Conservation (phyloP, 2,329 filamentous ascomycete genomes). For the Sarocladiaceae sp. region DNA sequence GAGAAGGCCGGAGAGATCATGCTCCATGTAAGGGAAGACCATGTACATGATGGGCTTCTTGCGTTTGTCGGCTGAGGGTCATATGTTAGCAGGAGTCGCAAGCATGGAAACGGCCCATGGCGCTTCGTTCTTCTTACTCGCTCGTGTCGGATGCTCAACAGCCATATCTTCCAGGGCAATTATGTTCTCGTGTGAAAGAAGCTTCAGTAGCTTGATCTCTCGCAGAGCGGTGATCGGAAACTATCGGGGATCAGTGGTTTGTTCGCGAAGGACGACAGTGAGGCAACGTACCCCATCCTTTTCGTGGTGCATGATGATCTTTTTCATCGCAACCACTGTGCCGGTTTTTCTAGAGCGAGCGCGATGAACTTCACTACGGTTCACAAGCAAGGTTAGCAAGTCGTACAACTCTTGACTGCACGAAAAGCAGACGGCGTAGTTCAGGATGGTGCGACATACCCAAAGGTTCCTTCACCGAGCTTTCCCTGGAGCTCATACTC, state of each 20-base stretch:
- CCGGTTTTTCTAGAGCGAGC: slow-evolving; percentile 71
- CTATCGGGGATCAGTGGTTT: slow-evolving; percentile 28
- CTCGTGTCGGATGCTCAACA: slow-evolving; percentile 66
- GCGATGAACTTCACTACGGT: slow-evolving; percentile 83
- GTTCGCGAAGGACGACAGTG: not conserved
- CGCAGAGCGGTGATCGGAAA: slow-evolving; percentile 98
- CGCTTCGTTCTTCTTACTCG: slow-evolving; percentile 37
- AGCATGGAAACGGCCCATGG: not conserved
- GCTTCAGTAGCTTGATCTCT: slow-evolving; percentile 95
- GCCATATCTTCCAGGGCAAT: slow-evolving; percentile 91
- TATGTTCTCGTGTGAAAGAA: slow-evolving; percentile 86
- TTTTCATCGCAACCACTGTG: slow-evolving; percentile 81
- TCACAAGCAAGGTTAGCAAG: slow-evolving; percentile 12
- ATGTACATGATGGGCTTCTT: slow-evolving; percentile 92
- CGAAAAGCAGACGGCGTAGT: not conserved
- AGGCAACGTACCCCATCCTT: slow-evolving; percentile 71
- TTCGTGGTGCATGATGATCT: slow-evolving; percentile 99
- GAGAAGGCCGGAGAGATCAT: slow-evolving; percentile 93
- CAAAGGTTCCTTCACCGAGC: slow-evolving; percentile 92
- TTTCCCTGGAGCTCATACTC: slow-evolving; percentile 78
- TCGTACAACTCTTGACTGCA: no score
- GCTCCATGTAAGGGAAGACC: slow-evolving; percentile 98
- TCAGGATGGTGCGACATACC: slow-evolving; percentile 43
- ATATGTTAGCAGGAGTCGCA: not conserved
- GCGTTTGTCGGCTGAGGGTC: slow-evolving; percentile 58